Conservation (phyloP, 2,329 filamentous ascomycete genomes). For the Xylaria sp. region DNA sequence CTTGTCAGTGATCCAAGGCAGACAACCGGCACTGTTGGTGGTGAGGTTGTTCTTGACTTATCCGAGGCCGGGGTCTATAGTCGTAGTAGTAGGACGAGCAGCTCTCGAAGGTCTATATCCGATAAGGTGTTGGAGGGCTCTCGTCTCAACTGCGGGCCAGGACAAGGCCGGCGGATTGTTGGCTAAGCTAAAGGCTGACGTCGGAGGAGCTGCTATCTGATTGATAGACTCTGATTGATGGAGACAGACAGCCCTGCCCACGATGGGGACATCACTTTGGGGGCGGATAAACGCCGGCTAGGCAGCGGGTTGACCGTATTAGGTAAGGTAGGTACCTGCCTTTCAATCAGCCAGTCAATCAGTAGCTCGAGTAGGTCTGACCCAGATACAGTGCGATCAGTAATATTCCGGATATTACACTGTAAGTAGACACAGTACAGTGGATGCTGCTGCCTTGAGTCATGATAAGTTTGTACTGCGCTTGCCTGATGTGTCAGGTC, state of each 20-base stretch:
- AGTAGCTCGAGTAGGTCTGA: no score
- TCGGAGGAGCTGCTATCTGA: constrained; percentile 4
- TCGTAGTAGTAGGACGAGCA: neutral
- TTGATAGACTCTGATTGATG: no score
- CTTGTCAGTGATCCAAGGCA: constrained; percentile 43
- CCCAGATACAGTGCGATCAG: no score
- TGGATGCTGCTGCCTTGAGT: no score
- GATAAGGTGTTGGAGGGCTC: constrained; percentile 19
- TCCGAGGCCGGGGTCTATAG: neutral
- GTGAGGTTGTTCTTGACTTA: constrained; percentile 11
- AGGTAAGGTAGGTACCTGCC: neutral
- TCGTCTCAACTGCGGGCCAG: neutral
- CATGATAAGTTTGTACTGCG: no score
- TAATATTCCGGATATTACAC: no score
- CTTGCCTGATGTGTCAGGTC: no score
- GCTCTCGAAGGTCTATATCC: neutral
- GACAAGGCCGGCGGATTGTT: constrained; percentile 13
- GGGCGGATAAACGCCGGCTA: constrained; percentile 21
- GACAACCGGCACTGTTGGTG: constrained; percentile 32
- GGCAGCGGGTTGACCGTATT: neutral
- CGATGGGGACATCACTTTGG: constrained; percentile 21
- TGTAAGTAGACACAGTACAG: no score
- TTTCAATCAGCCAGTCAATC: no score
- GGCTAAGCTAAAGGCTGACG: constrained; percentile 12
- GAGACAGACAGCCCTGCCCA: no score